Percentiles rank a stretch among this genome's conserved stretches.
Conservation (phyloP, 257 asterid genomes). For the Nyctanthes arbortristis region DNA sequence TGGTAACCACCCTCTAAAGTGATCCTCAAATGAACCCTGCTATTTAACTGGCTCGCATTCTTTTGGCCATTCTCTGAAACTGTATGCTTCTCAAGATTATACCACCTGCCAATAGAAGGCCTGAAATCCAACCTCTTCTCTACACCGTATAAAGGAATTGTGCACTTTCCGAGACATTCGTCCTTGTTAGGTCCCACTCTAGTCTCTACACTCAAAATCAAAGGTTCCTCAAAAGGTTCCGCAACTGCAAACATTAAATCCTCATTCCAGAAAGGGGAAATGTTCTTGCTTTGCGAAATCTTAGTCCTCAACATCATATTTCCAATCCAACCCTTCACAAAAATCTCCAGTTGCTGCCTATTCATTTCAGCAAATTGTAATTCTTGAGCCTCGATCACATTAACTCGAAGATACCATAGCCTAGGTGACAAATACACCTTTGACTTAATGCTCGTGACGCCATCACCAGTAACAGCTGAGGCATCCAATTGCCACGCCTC, state of each 20-base stretch:
- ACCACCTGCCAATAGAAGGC: constrained; percentile 69
- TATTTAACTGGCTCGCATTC: constrained; percentile 34
- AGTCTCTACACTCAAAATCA: constrained; percentile 68
- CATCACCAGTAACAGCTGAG: constrained; percentile 54
- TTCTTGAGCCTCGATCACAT: constrained; percentile 89
- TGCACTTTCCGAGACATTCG: constrained; percentile 63
- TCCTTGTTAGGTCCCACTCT: constrained; percentile 57
- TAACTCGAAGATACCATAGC: constrained; percentile 85
- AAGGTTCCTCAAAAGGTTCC: constrained; percentile 82
- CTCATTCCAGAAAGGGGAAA: constrained; percentile 84
- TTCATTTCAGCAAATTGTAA: constrained; percentile 50
- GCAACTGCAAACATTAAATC: constrained; percentile 83
- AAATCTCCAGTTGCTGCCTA: constrained; percentile 61
- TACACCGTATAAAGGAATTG: constrained; percentile 53
- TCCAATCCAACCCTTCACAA: constrained; percentile 52
- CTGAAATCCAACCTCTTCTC: constrained; percentile 71
- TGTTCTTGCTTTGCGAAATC: constrained; percentile 45
- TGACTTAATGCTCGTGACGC: constrained; percentile 58
- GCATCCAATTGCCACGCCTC: constrained; percentile 86
- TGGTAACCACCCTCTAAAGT: constrained; percentile 92
- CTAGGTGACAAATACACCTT: constrained; percentile 90
- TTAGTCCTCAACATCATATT: constrained; percentile 53
- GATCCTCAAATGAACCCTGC: constrained; percentile 76
- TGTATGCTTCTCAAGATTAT: constrained; percentile 63
- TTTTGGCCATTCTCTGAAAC: constrained; percentile 48